Percentiles rank a stretch among this genome's conserved stretches.
phyloP scores from a whole-genome alignment of 495 filamentous ascomycete genomes.

The Podospora anserina region DNA sequence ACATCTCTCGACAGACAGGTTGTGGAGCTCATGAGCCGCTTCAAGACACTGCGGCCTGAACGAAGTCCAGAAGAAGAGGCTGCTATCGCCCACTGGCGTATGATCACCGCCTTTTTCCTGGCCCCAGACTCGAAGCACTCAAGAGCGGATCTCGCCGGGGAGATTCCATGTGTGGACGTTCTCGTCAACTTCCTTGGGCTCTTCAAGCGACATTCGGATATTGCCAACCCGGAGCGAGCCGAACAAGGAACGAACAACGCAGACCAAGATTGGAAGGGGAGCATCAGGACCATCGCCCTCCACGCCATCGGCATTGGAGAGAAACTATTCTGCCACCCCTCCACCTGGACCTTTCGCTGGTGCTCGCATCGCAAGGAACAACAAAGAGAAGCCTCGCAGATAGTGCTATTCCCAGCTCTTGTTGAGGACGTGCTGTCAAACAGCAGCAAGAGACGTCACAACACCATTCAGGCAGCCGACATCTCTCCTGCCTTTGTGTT shows the following conservation, averaged over 20 bases:
- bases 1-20: slow-evolving; percentile 1
- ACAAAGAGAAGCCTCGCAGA: neutral
- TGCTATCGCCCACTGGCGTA: neutral
- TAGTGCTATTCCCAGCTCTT: neutral
- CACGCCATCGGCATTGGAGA: slow-evolving; percentile 1
- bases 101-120: slow-evolving; percentile 2
- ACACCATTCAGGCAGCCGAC: neutral
- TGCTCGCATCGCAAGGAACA: neutral
- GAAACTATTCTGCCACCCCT: neutral
- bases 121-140: neutral
- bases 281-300: slow-evolving; percentile 4
- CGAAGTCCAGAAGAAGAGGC: neutral
- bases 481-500: neutral
- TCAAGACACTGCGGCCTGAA: neutral
- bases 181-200: neutral
- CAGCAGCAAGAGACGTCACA: neutral
- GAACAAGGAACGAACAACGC: neutral
- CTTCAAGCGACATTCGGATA: neutral
- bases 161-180: neutral
- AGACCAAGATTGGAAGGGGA: neutral
- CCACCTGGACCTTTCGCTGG: slow-evolving; percentile 2
- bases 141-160: neutral
- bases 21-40: neutral
- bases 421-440: neutral
- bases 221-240: neutral